These are phyloP conservation scores for Diplodia mutila DNA, from an alignment of 2,329 filamentous ascomycete species.

Conservation along the genomic window DNA sequence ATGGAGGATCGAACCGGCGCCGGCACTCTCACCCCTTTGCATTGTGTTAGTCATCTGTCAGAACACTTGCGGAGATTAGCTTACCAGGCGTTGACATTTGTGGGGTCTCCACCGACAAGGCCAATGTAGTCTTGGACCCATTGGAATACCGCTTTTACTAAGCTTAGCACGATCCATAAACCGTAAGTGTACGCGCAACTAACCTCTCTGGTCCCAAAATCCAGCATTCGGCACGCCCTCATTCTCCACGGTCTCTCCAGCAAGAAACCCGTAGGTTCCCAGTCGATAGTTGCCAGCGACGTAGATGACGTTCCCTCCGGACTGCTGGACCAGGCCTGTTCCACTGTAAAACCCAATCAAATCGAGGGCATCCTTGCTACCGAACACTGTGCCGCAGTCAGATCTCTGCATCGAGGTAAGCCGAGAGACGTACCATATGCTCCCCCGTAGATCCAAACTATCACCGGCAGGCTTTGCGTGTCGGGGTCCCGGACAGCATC, in stretches of 20 bases:
- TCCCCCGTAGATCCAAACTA: slow-evolving; percentile 20
- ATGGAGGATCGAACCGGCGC: slow-evolving; percentile 56
- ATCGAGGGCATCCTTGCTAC: slow-evolving; percentile 22
- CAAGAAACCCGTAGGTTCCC: slow-evolving; percentile 52
- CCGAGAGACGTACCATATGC: neutral
- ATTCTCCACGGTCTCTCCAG: slow-evolving; percentile 51
- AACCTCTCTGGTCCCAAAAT: slow-evolving; percentile 42
- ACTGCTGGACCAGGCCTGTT: slow-evolving; percentile 16
- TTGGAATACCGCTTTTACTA: slow-evolving; percentile 46
- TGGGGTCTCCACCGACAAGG: slow-evolving; percentile 53
- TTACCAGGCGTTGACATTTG: slow-evolving; percentile 54
- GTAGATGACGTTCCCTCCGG: slow-evolving; percentile 43
- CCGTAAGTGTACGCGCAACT: neutral
- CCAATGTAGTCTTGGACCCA: slow-evolving; percentile 56
- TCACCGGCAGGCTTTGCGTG: slow-evolving; percentile 2
- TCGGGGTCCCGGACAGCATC: slow-evolving; percentile 18
- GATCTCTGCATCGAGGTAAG: neutral
- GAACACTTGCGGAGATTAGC: neutral
- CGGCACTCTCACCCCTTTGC: slow-evolving; percentile 53
- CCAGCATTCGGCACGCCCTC: slow-evolving; percentile 51
- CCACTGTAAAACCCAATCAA: slow-evolving; percentile 23
- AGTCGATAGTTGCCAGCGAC: slow-evolving; percentile 53
- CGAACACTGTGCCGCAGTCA: slow-evolving; percentile 3
- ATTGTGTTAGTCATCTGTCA: neutral
- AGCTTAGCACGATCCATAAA: neutral